Evolutionary conservation across 768 basidiomycete species (phyloP).

Genomic region (Mycena polygramma): DNA sequence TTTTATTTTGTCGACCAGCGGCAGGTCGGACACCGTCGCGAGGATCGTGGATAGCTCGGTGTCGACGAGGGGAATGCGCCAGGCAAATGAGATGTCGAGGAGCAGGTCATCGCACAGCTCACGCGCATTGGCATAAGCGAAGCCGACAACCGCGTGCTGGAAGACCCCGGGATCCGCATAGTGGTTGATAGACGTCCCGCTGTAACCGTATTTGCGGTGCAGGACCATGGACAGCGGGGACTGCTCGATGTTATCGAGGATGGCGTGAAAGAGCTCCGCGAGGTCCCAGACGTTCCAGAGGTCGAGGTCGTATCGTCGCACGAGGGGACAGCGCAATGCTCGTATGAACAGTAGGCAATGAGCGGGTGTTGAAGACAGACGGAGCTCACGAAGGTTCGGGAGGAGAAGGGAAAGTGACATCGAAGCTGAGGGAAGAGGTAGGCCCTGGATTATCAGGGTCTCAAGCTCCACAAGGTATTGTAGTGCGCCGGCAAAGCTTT

Average conservation of each 20-base stretch:
- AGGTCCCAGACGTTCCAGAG: background rate
- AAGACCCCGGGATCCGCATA: background rate
- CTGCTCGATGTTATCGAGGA: background rate
- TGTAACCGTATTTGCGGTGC: background rate
- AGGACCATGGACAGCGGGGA: conserved; percentile 25
- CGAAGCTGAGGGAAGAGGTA: conserved; percentile 10
- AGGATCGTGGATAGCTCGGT: conserved; percentile 11
- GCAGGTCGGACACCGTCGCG: conserved; percentile 6
- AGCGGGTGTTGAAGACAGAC: conserved; percentile 1
- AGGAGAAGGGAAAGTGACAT: conserved; percentile 6
- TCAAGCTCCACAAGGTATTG: conserved; percentile 18
- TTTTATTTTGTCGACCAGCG: background rate
- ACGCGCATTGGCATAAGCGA: conserved; percentile 11
- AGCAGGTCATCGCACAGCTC: background rate
- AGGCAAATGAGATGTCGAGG: conserved; percentile 21
- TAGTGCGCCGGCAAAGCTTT: conserved; percentile 8
- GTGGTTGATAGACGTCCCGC: background rate
- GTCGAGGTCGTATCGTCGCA: conserved; percentile 6
- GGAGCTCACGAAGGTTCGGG: conserved; percentile 14
- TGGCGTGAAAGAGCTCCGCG: conserved; percentile 6
- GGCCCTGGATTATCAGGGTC: conserved; percentile 10
- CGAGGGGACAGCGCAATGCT: background rate
- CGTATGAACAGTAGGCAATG: conserved; percentile 9
- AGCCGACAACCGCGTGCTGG: conserved; percentile 19
- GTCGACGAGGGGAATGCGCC: conserved; percentile 14